Percentiles rank a stretch among this genome's conserved stretches.
These are phyloP conservation scores for Collybiopsis luxurians DNA, from an alignment of 768 basidiomycete genomes.

Conservation along the genomic window DNA sequence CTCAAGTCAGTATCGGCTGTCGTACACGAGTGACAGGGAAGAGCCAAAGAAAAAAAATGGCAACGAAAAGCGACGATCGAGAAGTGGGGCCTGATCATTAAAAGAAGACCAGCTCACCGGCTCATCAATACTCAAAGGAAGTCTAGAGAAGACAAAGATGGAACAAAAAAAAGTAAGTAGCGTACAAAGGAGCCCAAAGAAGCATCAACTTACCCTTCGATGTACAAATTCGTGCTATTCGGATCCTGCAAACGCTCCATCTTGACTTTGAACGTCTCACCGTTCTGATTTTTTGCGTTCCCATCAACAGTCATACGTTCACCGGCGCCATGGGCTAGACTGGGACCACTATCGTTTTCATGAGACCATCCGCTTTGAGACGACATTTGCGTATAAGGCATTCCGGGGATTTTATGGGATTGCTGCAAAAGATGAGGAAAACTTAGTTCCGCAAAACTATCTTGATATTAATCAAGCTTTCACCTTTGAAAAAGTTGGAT, in stretches of 20 bases:
- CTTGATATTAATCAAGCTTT: no score
- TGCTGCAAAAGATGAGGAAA: constrained; percentile 30
- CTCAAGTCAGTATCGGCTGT: constrained; percentile 1
- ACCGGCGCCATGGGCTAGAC: constrained; percentile 1
- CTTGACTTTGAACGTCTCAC: constrained; percentile 59
- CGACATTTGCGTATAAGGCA: constrained; percentile 48
- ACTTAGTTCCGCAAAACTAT: not conserved
- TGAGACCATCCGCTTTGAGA: constrained; percentile 11
- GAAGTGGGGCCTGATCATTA: not conserved
- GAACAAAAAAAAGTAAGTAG: not conserved
- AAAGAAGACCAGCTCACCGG: constrained; percentile 4
- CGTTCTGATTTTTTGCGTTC: not conserved
- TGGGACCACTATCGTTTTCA: not conserved
- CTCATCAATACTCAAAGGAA: constrained; percentile 21
- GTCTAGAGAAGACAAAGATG: constrained; percentile 5
- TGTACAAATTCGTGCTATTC: constrained; percentile 73
- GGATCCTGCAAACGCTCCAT: constrained; percentile 74
- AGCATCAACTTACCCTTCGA: constrained; percentile 56
- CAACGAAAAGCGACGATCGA: not conserved
- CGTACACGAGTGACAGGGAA: not conserved
- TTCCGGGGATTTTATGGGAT: constrained; percentile 84
- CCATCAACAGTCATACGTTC: not conserved
- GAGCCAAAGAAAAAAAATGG: not conserved
- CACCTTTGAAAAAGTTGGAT: constrained; percentile 90
- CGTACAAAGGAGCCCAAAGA: not conserved